A percentile compares a stretch with the other conserved stretches of the same genome.
These are phyloP conservation scores for Pyricularia sp. DNA, from an alignment of 2,329 filamentous ascomycete species.

Conservation along the genomic window DNA sequence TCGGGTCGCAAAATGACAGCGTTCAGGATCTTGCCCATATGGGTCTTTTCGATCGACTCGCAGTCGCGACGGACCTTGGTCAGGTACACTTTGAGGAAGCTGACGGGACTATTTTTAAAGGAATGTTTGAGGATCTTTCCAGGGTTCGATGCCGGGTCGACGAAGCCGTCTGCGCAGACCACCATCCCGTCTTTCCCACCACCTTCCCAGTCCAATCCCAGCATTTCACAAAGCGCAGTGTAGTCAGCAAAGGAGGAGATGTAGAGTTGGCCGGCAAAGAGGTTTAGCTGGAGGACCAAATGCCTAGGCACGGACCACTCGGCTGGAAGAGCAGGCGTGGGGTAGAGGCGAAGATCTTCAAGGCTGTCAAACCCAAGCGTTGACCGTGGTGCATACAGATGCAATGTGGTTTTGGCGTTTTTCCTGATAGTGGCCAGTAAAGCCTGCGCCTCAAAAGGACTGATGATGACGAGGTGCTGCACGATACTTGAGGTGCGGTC, in stretches of 20 bases:
- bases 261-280: conserved; percentile 59
- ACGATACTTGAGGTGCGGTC: too few relatives aligned
- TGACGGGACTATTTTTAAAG: neutral
- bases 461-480: too few relatives aligned
- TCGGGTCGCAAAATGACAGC: conserved; percentile 17
- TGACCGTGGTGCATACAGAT: conserved; percentile 34
- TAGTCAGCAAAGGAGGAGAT: conserved; percentile 42
- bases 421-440: conserved; percentile 27
- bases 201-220: conserved; percentile 22
- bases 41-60: conserved; percentile 25
- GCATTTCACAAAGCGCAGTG: conserved; percentile 29
- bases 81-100: conserved; percentile 19
- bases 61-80: conserved; percentile 23
- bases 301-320: conserved; percentile 10
- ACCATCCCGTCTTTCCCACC: neutral
- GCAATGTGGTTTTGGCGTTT: conserved; percentile 25
- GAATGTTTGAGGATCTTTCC: neutral
- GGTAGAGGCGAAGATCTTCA: conserved; percentile 32
- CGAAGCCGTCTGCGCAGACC: neutral
- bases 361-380: conserved; percentile 24
- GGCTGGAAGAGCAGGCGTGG: conserved; percentile 15
- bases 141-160: neutral
- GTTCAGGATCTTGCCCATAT: conserved; percentile 25
- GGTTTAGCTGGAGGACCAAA: conserved; percentile 37
- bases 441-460: conserved; percentile 25